Conservation (phyloP, 2,329 filamentous ascomycete species). For the Neonectria hederae region DNA sequence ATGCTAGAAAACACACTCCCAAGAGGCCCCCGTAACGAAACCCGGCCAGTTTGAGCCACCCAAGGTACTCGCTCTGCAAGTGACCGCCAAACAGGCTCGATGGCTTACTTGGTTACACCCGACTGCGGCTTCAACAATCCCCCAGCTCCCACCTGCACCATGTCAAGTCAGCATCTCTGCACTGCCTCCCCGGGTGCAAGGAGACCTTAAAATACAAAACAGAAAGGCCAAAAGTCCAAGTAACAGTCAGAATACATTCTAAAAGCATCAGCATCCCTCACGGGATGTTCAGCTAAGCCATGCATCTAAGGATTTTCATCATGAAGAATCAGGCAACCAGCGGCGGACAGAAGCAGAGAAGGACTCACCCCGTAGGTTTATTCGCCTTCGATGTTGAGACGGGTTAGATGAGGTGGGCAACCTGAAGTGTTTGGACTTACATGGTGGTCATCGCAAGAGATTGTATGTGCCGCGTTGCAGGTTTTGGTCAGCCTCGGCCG, state of each 20-base stretch:
- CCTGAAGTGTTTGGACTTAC: not conserved
- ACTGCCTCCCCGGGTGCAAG: not conserved
- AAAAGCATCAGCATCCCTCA: slow-evolving; percentile 37
- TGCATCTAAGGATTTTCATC: slow-evolving; percentile 46
- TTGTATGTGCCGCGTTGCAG: not conserved
- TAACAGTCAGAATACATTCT: slow-evolving; percentile 45
- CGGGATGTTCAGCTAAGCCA: slow-evolving; percentile 48
- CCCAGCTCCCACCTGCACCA: slow-evolving; percentile 6
- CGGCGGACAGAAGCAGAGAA: not conserved
- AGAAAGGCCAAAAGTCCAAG: not conserved
- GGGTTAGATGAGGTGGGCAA: too few relatives aligned
- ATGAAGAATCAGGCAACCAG: slow-evolving; percentile 22
- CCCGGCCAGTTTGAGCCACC: not conserved
- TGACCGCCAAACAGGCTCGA: not conserved
- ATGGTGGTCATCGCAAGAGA: not conserved
- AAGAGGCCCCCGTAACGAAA: too few relatives aligned
- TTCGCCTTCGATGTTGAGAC: too few relatives aligned
- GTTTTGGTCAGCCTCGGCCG: not conserved
- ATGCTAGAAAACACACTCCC: not conserved
- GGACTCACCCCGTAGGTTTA: slow-evolving; percentile 15
- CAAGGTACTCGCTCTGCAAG: not conserved
- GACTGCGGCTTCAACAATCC: not conserved
- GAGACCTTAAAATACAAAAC: too few relatives aligned
- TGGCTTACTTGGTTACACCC: not conserved
- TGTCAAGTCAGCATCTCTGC: slow-evolving; percentile 15